Percentiles rank a stretch among this genome's conserved stretches.
These are phyloP conservation scores for Pinus taeda DNA, from an alignment of 75 land plant genomes.

Conservation along the genomic window DNA sequence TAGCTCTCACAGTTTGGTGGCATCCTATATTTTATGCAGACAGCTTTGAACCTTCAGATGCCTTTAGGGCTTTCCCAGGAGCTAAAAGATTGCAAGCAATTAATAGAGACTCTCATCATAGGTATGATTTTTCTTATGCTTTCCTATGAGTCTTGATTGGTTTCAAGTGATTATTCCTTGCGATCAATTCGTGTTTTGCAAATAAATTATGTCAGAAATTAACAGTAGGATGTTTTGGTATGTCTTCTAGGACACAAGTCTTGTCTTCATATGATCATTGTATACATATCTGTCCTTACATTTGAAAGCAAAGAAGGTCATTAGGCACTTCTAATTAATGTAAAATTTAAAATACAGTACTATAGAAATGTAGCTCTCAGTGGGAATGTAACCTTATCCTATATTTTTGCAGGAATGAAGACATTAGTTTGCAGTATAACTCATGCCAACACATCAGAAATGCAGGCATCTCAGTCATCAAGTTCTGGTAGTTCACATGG, in stretches of 20 bases:
- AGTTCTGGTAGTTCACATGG: conserved; percentile 38
- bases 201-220: neutral
- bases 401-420: conserved; percentile 92
- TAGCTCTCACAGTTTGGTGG: too few relatives aligned
- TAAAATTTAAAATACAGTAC: too few relatives aligned
- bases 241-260: too few relatives aligned
- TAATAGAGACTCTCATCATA: conserved; percentile 88
- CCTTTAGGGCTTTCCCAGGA: conserved; percentile 91
- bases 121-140: conserved; percentile 46
- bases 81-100: conserved; percentile 87
- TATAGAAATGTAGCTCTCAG: too few relatives aligned
- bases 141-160: neutral
- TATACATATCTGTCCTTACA: neutral
- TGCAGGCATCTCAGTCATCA: conserved; percentile 40
- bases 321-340: too few relatives aligned
- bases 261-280: neutral
- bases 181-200: neutral
- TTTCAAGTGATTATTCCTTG: neutral
- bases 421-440: conserved; percentile 94
- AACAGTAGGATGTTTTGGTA: too few relatives aligned
- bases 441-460: conserved; percentile 59
- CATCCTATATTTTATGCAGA: conserved; percentile 43
- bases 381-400: too few relatives aligned
- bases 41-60: conserved; percentile 78
- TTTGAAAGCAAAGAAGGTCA: neutral